Conservation (phyloP, 2,329 filamentous ascomycete genomes). For the Colletotrichum brevisporum region DNA sequence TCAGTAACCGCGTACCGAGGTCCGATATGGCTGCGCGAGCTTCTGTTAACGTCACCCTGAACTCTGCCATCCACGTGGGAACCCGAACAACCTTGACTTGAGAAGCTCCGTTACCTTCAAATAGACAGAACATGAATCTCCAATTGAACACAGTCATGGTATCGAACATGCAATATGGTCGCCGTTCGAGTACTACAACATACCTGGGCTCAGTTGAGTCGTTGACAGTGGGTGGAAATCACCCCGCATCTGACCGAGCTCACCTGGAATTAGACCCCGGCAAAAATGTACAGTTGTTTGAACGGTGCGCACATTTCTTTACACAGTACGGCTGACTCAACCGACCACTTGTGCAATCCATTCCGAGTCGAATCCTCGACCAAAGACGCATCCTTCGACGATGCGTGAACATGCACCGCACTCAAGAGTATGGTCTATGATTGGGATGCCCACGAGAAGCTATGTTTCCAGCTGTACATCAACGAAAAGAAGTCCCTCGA, state of each 20-base stretch:
- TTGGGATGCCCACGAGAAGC: constrained; percentile 60
- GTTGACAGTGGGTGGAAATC: no score
- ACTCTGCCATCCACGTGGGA: neutral
- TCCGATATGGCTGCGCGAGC: constrained; percentile 19
- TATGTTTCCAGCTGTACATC: constrained; percentile 76
- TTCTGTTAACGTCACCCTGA: constrained; percentile 3
- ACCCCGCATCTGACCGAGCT: neutral
- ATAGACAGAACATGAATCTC: no score
- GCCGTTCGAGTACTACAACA: no score
- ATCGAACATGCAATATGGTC: no score
- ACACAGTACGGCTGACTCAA: constrained; percentile 40
- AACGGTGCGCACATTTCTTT: neutral
- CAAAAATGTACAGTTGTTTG: neutral
- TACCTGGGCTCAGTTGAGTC: no score
- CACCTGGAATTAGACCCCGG: constrained; percentile 6
- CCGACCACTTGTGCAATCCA: constrained; percentile 36
- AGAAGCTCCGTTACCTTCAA: no score
- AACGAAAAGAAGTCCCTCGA: constrained; percentile 80
- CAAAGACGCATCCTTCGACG: constrained; percentile 27
- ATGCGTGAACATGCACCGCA: constrained; percentile 8
- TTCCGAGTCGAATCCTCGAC: constrained; percentile 7
- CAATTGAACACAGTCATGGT: no score
- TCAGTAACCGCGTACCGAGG: constrained; percentile 28
- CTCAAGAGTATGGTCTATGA: constrained; percentile 59
- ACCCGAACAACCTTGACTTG: no score